A percentile compares a stretch with the other conserved stretches of the same genome.
These are phyloP conservation scores for Yarrowia sp. DNA, from an alignment of 805 yeast species.

Conservation along the genomic window DNA sequence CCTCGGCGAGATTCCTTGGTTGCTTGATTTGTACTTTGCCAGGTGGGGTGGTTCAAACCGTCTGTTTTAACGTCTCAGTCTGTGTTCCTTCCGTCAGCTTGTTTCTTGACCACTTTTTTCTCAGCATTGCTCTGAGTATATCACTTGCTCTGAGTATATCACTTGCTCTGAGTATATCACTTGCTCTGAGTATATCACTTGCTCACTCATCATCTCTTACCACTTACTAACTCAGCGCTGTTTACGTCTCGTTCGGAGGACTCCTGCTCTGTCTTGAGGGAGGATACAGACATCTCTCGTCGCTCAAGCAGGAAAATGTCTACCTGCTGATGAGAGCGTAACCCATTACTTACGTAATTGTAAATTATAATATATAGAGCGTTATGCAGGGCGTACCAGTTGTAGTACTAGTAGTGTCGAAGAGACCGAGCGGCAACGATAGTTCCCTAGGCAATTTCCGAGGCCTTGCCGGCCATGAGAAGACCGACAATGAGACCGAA, in stretches of 20 bases:
- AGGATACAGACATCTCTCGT: constrained; percentile 81
- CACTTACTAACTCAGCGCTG: constrained; percentile 54
- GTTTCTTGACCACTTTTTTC: no score
- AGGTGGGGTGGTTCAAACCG: no score
- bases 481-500: constrained; percentile 97
- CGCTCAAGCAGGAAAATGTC: constrained; percentile 90
- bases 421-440: background rate
- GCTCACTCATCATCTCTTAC: no score
- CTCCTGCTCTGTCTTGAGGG: constrained; percentile 92
- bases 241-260: constrained; percentile 95
- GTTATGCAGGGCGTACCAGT: constrained; percentile 22
- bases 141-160: no score
- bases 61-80: no score
- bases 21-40: no score
- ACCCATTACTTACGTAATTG: constrained; percentile 24
- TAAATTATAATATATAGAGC: constrained; percentile 26
- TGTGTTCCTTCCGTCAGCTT: no score
- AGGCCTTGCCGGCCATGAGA: constrained; percentile 94
- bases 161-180: no score
- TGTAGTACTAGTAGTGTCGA: background rate
- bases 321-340: constrained; percentile 74
- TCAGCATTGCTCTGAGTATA: no score
- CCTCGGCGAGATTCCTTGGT: no score
- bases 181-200: no score
- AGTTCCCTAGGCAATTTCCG: constrained; percentile 59